Evolutionary conservation across 2,329 filamentous ascomycete genomes (phyloP).

Genomic region (Didymellaceae sp.): DNA sequence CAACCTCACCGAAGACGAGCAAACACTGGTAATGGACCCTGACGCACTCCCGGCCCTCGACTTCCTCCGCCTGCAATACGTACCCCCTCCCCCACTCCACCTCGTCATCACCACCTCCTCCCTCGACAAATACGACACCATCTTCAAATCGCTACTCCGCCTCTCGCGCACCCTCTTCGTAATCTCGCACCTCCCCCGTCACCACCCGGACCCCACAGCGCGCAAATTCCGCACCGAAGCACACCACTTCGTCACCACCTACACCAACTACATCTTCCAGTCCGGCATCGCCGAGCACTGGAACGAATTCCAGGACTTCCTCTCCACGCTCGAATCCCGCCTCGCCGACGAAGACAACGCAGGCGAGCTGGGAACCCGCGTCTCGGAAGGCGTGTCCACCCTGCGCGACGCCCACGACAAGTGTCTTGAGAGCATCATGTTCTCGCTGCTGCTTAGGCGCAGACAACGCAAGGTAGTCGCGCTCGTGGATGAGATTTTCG

Average conservation of each 20-base stretch:
- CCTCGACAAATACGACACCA: conserved; percentile 79
- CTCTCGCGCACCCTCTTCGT: conserved; percentile 81
- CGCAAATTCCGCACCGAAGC: conserved; percentile 72
- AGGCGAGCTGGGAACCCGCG: conserved; percentile 55
- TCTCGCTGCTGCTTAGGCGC: conserved; percentile 74
- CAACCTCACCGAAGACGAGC: conserved; percentile 73
- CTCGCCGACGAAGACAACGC: conserved; percentile 56
- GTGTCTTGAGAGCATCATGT: conserved; percentile 76
- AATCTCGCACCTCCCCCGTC: conserved; percentile 54
- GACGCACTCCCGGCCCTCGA: conserved; percentile 88
- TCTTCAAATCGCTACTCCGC: conserved; percentile 82
- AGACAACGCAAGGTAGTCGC: conserved; percentile 75
- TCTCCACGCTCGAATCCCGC: conserved; percentile 67
- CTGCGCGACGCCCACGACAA: conserved; percentile 74
- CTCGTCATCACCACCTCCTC: conserved; percentile 74
- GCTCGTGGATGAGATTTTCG: conserved; percentile 79
- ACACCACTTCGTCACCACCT: conserved; percentile 75
- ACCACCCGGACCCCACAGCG: conserved; percentile 28
- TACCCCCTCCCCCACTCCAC: conserved; percentile 72
- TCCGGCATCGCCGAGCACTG: conserved; percentile 77
- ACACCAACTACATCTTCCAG: conserved; percentile 82
- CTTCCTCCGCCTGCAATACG: conserved; percentile 87
- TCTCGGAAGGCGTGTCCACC: conserved; percentile 67
- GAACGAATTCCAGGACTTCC: conserved; percentile 70
- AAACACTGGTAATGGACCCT: conserved; percentile 82